Base-by-base conservation (phyloP, 106 monocot species). In the Ottelia alismoides region DNA sequence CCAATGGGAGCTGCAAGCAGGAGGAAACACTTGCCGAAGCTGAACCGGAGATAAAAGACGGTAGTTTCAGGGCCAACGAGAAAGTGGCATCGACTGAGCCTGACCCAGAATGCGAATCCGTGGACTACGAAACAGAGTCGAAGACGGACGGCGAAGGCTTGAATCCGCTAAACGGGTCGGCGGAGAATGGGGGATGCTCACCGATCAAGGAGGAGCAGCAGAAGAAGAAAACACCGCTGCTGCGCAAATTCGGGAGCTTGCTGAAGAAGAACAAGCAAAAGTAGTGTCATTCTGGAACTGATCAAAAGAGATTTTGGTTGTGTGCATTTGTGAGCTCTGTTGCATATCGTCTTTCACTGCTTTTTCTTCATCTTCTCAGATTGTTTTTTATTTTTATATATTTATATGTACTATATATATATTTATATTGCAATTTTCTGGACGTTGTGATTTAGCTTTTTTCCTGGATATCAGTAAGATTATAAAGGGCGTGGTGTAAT, bases 151-250 rank as follows among this genome's bases (percentile, higher is more conserved):
- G 45, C 2, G 35, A 48, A 22, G 65, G 70, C 67, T 61, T 68
- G 11, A 58, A 77, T 22, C 53, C 62, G 19, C 30, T 28, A 0
- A 68, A 72, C 56, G 74, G 71, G 50, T 52, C 57, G n/a, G 35
- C 25, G 22, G 74, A 67, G 11, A 68, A 69, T 45, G 66, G 72
- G 0, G 51, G 26, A 17, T 25, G 44, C 0, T 55, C 74, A 1
- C 66, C 58, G 9, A 71, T 16, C 20, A 65, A 68, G 31, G 55
- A 70, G 45, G 44, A 35, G 25, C 63, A 65, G 20, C 66, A 69
- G 20, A 76, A 77, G 76, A 80, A 86, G 69, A 86, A 80, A 68
- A 76, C 70, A 61, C 48, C 76, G 0, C 57, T 76, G 30, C 20
- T 83, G 17, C 65, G 48, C 21, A 83, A 74, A 29, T 68, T 83